Evolutionary conservation across 2,329 filamentous ascomycete genomes (phyloP).

Genomic region (Monosporascus ibericus): DNA sequence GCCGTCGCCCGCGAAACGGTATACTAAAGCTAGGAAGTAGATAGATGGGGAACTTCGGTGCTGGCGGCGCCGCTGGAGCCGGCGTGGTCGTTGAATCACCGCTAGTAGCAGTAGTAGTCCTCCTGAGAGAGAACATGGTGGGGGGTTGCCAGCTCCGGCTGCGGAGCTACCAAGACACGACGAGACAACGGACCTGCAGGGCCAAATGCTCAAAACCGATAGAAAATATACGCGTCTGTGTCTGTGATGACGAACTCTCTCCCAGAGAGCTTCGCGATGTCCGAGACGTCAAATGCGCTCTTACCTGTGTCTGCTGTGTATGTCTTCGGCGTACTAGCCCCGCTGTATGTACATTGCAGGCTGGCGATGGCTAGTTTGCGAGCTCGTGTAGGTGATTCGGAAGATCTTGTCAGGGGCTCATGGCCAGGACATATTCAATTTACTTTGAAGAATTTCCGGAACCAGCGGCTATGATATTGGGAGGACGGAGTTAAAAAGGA

Average conservation of each 20-base stretch:
- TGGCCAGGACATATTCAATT: no score
- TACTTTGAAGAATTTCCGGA: not conserved
- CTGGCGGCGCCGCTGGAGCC: constrained; percentile 6
- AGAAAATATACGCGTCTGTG: not conserved
- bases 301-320: not conserved
- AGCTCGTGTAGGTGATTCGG: not conserved
- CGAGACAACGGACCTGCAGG: not conserved
- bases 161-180: not conserved
- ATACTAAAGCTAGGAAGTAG: constrained; percentile 46
- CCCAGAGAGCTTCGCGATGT: not conserved
- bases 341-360: not conserved
- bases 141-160: no score
- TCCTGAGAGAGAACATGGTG: not conserved
- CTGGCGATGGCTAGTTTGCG: not conserved
- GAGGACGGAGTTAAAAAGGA: not conserved
- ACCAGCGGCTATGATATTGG: not conserved
- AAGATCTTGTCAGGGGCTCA: not conserved
- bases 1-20: constrained; percentile 38
- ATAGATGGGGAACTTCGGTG: constrained; percentile 43
- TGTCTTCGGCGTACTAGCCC: not conserved
- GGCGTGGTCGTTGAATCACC: constrained; percentile 1
- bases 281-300: not conserved
- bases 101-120: not conserved
- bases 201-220: not conserved
- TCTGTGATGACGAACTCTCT: not conserved